phyloP scores from a whole-genome alignment of 2,329 filamentous ascomycete species.

The Ophiocordyceps sinensis region DNA sequence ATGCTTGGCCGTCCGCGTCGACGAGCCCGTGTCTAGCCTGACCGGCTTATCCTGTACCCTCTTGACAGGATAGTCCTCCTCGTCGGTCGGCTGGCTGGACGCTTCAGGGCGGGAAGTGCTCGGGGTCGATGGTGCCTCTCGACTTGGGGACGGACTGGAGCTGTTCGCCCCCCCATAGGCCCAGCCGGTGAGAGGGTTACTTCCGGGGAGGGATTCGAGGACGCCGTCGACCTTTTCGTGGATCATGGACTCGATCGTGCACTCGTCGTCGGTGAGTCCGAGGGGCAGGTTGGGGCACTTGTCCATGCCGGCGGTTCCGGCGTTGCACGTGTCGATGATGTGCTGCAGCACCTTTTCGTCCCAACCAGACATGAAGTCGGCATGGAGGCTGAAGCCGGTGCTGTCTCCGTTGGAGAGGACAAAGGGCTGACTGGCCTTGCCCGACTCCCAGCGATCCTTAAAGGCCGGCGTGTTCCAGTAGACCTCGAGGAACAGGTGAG shows the following conservation, averaged over 20 bases:
- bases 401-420: constrained; percentile 55
- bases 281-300: constrained; percentile 43
- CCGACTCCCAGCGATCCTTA: constrained; percentile 35
- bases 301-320: constrained; percentile 44
- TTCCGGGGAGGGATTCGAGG: constrained; percentile 36
- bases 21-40: background rate
- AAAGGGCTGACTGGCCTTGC: constrained; percentile 45
- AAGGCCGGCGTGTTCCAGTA: constrained; percentile 46
- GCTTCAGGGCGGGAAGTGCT: too few species aligned
- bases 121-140: background rate
- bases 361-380: constrained; percentile 63
- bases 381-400: constrained; percentile 57
- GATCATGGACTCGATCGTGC: constrained; percentile 33
- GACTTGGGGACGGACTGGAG: background rate
- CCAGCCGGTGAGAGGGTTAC: constrained; percentile 40
- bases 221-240: constrained; percentile 29
- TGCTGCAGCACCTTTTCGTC: constrained; percentile 48
- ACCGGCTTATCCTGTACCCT: too few species aligned
- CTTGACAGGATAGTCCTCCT: too few species aligned
- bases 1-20: background rate
- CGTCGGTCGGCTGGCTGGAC: too few species aligned
- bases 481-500: constrained; percentile 43
- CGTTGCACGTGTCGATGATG: constrained; percentile 53
- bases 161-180: constrained; percentile 20
- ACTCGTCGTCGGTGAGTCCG: constrained; percentile 35